These are phyloP conservation scores for Pascua guehoae DNA, from an alignment of 1,284 basidiomycete genomes.

Conservation along the genomic window DNA sequence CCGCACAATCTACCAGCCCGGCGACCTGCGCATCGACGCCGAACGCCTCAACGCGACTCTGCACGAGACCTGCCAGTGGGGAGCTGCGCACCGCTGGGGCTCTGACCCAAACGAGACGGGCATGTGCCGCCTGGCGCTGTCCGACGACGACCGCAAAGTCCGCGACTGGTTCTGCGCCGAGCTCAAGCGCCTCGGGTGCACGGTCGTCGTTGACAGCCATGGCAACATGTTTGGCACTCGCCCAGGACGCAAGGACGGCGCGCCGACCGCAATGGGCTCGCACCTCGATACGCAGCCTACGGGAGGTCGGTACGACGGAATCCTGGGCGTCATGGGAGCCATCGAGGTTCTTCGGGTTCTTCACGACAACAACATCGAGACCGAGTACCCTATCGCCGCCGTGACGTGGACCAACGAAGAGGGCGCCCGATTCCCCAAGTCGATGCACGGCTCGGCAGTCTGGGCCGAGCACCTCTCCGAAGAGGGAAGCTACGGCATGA, in stretches of 20 bases:
- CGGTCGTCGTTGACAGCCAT: constrained; percentile 32
- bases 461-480: constrained; percentile 25
- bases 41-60: constrained; percentile 34
- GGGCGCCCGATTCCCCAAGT: constrained; percentile 30
- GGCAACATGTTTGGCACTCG: constrained; percentile 42
- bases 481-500: constrained; percentile 17
- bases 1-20: constrained; percentile 6
- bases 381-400: constrained; percentile 22
- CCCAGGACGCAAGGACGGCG: constrained; percentile 17
- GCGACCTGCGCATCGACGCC: constrained; percentile 22
- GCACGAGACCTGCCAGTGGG: constrained; percentile 37
- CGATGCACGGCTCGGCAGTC: constrained; percentile 33
- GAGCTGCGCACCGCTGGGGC: constrained; percentile 19
- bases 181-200: constrained; percentile 32
- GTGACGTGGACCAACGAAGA: constrained; percentile 34
- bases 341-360: constrained; percentile 24
- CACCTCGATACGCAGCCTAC: constrained; percentile 39
- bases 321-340: constrained; percentile 29
- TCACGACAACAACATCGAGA: constrained; percentile 12
- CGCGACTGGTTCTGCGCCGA: constrained; percentile 37
- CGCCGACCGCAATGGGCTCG: constrained; percentile 32
- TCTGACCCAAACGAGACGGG: constrained; percentile 15
- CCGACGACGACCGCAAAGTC: constrained; percentile 33
- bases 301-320: constrained; percentile 37
- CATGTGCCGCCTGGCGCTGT: constrained; percentile 30